Evolutionary conservation across 768 basidiomycete genomes (phyloP).

Genomic region (Mycena polygramma): DNA sequence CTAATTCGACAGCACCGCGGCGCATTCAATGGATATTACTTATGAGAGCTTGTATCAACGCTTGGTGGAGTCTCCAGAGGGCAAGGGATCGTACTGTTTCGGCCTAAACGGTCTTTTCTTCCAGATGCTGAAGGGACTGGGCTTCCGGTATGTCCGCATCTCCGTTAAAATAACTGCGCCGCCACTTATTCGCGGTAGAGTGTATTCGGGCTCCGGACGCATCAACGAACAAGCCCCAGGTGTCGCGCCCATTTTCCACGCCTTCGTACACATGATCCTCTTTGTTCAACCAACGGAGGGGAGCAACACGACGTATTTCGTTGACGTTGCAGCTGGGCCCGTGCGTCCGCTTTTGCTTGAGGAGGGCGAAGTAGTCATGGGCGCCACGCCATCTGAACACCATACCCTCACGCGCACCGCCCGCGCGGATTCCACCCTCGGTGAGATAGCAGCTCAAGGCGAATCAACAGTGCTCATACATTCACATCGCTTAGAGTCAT

Average conservation of each 20-base stretch:
- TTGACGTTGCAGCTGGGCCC: conserved; percentile 35
- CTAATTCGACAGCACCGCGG: conserved; percentile 20
- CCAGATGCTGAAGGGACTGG: conserved; percentile 32
- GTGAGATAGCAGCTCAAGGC: neutral
- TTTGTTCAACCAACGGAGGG: conserved; percentile 40
- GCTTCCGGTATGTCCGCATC: conserved; percentile 20
- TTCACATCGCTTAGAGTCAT: conserved; percentile 10
- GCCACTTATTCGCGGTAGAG: conserved; percentile 15
- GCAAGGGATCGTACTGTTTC: conserved; percentile 32
- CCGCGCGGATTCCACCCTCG: conserved; percentile 36
- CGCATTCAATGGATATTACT: conserved; percentile 33
- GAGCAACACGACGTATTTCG: conserved; percentile 39
- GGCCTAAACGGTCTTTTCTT: conserved; percentile 34
- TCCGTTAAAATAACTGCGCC: no score
- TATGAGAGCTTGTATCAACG: conserved; percentile 25
- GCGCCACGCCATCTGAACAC: conserved; percentile 36
- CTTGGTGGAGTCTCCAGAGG: conserved; percentile 18
- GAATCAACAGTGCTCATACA: neutral
- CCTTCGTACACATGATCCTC: conserved; percentile 40
- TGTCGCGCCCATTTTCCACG: conserved; percentile 24
- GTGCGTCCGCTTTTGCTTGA: conserved; percentile 38
- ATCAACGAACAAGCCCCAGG: conserved; percentile 35
- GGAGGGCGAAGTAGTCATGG: conserved; percentile 33
- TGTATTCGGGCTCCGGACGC: conserved; percentile 35
- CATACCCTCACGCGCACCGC: conserved; percentile 33